Base-by-base conservation (phyloP, 371 early-diverging fungal genomes). In the Syncephalastrum monosporum region DNA sequence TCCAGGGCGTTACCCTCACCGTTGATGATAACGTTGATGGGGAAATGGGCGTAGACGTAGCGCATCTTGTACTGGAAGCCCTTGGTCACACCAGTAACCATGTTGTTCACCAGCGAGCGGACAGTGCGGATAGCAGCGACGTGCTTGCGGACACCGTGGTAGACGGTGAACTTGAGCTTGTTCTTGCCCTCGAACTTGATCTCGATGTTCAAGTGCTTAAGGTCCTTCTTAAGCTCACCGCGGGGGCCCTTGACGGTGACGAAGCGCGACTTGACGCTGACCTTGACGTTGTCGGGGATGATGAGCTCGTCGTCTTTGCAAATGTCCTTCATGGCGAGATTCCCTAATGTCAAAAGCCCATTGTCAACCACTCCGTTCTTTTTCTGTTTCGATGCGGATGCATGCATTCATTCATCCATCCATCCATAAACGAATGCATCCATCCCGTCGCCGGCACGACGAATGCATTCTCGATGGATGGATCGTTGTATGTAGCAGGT, bases 1-100 rank as follows among this genome's bases (percentile, higher is more conserved):
- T 98, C 97, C 44, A 97, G 89, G 33, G 75, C 77, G 69, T 88
- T 88, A 57, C 89, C 91, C 61, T 77, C 82, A 61, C 95, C 87
- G 67, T 83, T 76, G 63, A 99, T 87, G 76, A 90, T 92, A 66
- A 94, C 92, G 86, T 94, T 95, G 89, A 99, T 99, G 82, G 99
- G 99, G 84, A 99, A 99, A 86, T 99, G 99, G 63, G 98, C 97
- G 72, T 98, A 97, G 56, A 96, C 99, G 73, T 93, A 96, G 68
- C 98, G 97, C 94, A 99, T 90, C 87, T 94, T 96, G 92, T 99
- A 99, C 79, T 91, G 85, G 91, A 91, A 99, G 57, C 99, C 99
- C 83, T 94, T 94, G 77, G 98, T 98, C 67, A 98, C 99, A 82
- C 99, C 99, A 61, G 81, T 90, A 79, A 99, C 95, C 91, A 97